Conservation (phyloP, 2,329 filamentous ascomycete species). For the Botrytis medusae region DNA sequence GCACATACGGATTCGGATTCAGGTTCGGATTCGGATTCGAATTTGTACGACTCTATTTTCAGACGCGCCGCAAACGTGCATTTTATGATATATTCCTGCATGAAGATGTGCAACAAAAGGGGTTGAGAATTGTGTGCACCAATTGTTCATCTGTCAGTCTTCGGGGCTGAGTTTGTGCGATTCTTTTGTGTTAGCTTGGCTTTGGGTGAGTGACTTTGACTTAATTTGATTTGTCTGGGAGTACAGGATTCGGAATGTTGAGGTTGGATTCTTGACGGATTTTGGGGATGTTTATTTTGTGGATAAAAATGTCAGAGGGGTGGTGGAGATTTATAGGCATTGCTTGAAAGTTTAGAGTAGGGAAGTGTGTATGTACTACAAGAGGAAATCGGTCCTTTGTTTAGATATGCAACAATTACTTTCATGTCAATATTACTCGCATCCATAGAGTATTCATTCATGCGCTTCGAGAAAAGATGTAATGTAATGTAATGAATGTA, state of each 20-base stretch:
- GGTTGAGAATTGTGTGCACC: background rate
- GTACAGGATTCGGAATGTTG: too few species aligned
- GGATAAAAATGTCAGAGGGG: too few species aligned
- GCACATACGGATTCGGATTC: background rate
- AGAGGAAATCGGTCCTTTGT: too few species aligned
- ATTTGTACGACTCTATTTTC: background rate
- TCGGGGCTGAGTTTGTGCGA: background rate
- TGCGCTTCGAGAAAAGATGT: too few species aligned
- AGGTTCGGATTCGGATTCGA: background rate
- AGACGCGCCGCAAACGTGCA: background rate
- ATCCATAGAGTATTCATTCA: too few species aligned
- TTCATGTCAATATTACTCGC: too few species aligned
- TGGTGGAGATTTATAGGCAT: too few species aligned
- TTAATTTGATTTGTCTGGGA: too few species aligned
- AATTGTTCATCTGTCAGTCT: background rate
- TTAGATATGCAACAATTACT: too few species aligned
- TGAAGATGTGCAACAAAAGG: background rate
- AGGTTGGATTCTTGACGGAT: too few species aligned
- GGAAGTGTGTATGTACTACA: background rate
- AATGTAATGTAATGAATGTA: too few species aligned
- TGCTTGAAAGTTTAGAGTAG: accelerated
- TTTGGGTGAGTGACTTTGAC: background rate
- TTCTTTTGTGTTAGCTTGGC: background rate
- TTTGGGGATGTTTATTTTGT: background rate
- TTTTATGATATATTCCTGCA: constrained; percentile 10